These are phyloP conservation scores for Hanseniaspora uvarum DNA, from an alignment of 1,139 yeast genomes.

Conservation along the genomic window DNA sequence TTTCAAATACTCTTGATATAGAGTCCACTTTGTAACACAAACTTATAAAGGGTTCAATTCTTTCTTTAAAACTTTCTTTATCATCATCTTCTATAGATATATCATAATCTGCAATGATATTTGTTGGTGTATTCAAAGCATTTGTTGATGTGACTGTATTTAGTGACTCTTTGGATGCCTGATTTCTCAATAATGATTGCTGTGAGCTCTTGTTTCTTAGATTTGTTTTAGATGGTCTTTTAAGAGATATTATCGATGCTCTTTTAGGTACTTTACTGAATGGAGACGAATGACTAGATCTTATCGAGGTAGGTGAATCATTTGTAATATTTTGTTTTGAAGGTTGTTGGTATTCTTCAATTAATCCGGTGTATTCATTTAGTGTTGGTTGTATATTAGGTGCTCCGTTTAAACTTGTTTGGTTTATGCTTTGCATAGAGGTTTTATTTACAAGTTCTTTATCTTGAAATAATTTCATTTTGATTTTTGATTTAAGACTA, in stretches of 20 bases:
- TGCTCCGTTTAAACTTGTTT: background rate
- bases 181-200: constrained; percentile 25
- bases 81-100: background rate
- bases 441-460: background rate
- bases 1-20: constrained; percentile 8
- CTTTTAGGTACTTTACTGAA: constrained; percentile 17
- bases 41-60: constrained; percentile 10
- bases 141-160: constrained; percentile 1
- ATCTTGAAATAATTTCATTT: constrained; percentile 14
- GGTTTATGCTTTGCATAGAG: constrained; percentile 3
- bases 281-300: constrained; percentile 1
- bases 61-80: background rate
- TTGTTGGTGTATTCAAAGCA: background rate
- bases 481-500: constrained; percentile 13
- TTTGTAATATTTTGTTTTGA: background rate
- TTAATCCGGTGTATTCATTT: background rate
- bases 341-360: constrained; percentile 4
- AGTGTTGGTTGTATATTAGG: background rate
- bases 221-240: constrained; percentile 24
- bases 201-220: constrained; percentile 24
- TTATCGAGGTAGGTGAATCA: constrained; percentile 8
- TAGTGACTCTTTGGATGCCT: constrained; percentile 30
- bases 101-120: background rate
- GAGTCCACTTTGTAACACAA: constrained; percentile 12
- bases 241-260: constrained; percentile 23